Percentiles rank a stretch among this genome's conserved stretches.
phyloP scores from a whole-genome alignment of 208 protist species.

The Porcisia hertigi region DNA sequence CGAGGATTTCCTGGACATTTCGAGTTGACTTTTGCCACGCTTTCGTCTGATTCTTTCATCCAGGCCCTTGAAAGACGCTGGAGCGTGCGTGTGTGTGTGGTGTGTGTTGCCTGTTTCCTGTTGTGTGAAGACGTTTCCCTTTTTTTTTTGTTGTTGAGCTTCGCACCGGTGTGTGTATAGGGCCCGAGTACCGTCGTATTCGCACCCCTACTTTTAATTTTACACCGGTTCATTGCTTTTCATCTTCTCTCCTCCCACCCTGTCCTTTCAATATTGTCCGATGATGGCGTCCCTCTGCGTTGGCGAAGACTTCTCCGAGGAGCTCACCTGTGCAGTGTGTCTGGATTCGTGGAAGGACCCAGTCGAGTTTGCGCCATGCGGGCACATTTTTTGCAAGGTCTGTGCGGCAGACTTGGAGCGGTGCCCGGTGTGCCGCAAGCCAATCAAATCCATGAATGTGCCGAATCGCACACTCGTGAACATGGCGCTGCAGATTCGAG shows the following conservation, averaged over 20 bases:
- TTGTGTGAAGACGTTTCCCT: no score
- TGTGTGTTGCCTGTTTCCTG: neutral
- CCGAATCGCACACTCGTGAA: slow-evolving; percentile 78
- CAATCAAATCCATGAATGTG: slow-evolving; percentile 25
- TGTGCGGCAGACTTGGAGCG: slow-evolving; percentile 40
- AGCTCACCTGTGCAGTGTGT: slow-evolving; percentile 72
- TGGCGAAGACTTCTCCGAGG: slow-evolving; percentile 65
- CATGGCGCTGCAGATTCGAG: slow-evolving; percentile 55
- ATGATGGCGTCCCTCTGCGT: slow-evolving; percentile 36
- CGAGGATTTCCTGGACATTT: neutral
- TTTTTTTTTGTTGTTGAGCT: no score
- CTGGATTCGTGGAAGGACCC: slow-evolving; percentile 78
- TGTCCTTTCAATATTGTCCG: slow-evolving; percentile 3
- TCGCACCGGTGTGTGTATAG: no score
- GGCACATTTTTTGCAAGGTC: slow-evolving; percentile 65
- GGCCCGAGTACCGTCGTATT: neutral
- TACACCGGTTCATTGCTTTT: no score
- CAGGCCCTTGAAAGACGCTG: neutral
- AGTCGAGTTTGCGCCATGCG: slow-evolving; percentile 38
- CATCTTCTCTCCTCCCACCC: neutral
- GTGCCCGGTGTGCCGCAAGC: slow-evolving; percentile 67
- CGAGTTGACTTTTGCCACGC: neutral
- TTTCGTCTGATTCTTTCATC: neutral
- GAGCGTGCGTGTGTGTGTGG: neutral
- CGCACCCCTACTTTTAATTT: no score